Base-by-base conservation (phyloP, 1,284 basidiomycete species). In the Pseudozyma hubeiensis region DNA sequence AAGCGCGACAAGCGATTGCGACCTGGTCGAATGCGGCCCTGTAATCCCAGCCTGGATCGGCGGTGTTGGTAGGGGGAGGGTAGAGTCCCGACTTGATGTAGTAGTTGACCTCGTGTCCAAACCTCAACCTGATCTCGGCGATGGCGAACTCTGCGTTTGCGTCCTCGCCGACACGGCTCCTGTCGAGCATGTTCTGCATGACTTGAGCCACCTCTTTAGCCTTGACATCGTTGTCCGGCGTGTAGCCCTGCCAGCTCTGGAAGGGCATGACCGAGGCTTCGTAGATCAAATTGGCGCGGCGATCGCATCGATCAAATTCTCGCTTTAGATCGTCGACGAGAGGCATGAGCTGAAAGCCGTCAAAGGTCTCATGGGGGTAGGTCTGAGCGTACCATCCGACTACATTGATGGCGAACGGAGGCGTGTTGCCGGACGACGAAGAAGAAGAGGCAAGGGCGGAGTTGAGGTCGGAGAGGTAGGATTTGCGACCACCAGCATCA, bases 361-460 rank as follows among this genome's bases (percentile, higher is more conserved):
- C 56, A 13, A 72, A 72, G 4, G 5, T 3, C 14, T 66, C 64
- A 9, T 19, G 16, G 1, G 64, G 64, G 29, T 72, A 72, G 0
- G 69, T 72, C 17, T 66, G 64, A 3, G 69, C 69, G 16, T 71
- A 71, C 68, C 68, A 71, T 5, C 68, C 68, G 1, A 71, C 68
- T 0, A 52, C 46, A 40, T 24, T 62, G 43, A 71, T 65, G 8
- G 41, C 47, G 1, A 63, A 58, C 4, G 45, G 14, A 14, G 46
- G 30, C 13, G 46, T 13, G 3, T 34, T 7, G n/a, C 29, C 13
- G 10, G 54, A 24, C 24, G 24, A 24, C 24, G 24, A 31, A 35
- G 41, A 58, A 34, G 53, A 49, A 5, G 31, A 7, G 13, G 58
- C n/a, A 16, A 72, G 60, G n/a, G 64, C 55, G 6, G 31, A 2